A percentile compares a stretch with the other conserved stretches of the same genome.
Evolutionary conservation across 257 asterid genomes (phyloP).

Genomic region (Jacaranda mimosifolia): DNA sequence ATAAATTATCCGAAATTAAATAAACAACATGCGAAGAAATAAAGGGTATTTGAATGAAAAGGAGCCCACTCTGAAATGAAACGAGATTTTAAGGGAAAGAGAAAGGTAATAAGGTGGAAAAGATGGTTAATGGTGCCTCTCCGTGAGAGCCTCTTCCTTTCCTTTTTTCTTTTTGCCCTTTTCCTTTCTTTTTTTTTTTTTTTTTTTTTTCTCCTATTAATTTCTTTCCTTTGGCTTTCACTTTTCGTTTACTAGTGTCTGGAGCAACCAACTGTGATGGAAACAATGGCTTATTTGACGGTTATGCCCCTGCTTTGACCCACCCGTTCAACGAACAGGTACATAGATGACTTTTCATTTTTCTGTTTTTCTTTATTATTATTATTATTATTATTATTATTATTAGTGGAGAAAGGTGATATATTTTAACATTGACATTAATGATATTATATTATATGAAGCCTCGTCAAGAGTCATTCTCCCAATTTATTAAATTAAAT

Average conservation of each 20-base stretch:
- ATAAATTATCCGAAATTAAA: neutral
- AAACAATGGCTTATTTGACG: neutral
- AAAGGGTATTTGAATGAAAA: constrained; percentile 18
- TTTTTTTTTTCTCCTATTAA: neutral
- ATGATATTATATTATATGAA: no score
- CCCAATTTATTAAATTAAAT: no score
- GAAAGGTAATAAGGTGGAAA: constrained; percentile 33
- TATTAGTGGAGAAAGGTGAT: no score
- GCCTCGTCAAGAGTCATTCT: no score
- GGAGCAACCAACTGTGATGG: constrained; percentile 9
- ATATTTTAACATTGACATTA: no score
- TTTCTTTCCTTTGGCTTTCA: constrained; percentile 6
- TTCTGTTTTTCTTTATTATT: neutral
- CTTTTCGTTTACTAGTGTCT: constrained; percentile 24
- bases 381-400: no score
- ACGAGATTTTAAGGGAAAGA: constrained; percentile 40
- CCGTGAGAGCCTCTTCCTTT: neutral
- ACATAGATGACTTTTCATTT: constrained; percentile 16
- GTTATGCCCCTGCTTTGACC: constrained; percentile 30
- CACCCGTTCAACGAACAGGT: constrained; percentile 33
- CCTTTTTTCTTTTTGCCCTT: neutral
- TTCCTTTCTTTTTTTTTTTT: neutral
- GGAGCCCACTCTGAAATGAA: constrained; percentile 23
- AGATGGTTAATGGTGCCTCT: constrained; percentile 45
- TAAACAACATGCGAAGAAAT: neutral